Conservation (phyloP, 2,329 filamentous ascomycete species). For the Microcyclosporella mali region DNA sequence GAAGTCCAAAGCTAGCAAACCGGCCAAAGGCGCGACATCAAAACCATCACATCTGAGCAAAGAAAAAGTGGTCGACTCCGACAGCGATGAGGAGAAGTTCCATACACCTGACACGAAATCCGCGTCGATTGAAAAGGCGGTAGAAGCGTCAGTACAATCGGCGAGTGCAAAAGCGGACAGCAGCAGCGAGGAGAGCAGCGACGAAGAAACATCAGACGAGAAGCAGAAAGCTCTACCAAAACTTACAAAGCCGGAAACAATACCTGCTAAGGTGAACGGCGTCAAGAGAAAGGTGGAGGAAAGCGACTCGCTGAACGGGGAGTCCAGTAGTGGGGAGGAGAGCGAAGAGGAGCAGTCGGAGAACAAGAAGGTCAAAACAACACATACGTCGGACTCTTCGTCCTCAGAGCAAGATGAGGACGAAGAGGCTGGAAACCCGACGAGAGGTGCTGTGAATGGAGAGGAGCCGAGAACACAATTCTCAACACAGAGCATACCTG, state of each 20-base stretch:
- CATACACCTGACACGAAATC: too few species aligned
- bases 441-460: neutral
- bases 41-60: constrained; percentile 15
- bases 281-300: constrained; percentile 26
- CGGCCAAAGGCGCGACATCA: constrained; percentile 8
- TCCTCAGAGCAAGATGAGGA: constrained; percentile 8
- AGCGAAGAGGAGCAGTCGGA: constrained; percentile 7
- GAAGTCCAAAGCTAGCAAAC: constrained; percentile 12
- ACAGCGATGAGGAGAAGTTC: constrained; percentile 30
- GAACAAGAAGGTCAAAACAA: constrained; percentile 14
- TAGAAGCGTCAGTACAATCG: neutral
- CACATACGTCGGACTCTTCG: neutral
- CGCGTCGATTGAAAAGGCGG: constrained; percentile 1
- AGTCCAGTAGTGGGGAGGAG: constrained; percentile 8
- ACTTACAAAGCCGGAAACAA: constrained; percentile 10
- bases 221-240: constrained; percentile 6
- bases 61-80: constrained; percentile 19
- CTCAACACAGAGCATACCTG: constrained; percentile 14
- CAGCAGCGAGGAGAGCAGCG: constrained; percentile 10
- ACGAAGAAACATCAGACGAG: constrained; percentile 21
- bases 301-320: constrained; percentile 2
- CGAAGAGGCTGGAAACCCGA: neutral
- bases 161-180: constrained; percentile 3
- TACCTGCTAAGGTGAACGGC: constrained; percentile 24
- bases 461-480: neutral